Conservation (phyloP, 108 stramenopile genomes). For the Skeletonema tropicum region DNA sequence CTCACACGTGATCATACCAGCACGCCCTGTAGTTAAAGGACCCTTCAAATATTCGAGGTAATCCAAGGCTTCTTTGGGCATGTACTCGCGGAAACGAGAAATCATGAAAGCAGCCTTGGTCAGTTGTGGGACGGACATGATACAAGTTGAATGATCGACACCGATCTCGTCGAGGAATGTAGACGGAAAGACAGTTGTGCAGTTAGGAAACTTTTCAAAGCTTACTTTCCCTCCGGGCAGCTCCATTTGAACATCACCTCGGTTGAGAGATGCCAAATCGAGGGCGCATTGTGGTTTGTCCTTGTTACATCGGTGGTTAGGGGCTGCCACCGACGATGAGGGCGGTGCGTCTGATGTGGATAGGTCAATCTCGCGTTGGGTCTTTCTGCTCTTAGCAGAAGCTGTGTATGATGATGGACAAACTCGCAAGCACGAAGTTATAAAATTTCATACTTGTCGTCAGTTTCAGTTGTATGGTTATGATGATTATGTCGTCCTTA, state of each 20-base stretch:
- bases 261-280: conserved; percentile 1
- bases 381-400: neutral
- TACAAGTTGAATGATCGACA: neutral
- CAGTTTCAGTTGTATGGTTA: too few species aligned
- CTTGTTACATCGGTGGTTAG: neutral
- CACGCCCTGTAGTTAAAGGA: neutral
- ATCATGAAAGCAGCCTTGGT: neutral
- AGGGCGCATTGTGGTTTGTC: neutral
- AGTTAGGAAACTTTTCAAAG: neutral
- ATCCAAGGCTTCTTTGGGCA: neutral
- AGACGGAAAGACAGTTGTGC: neutral
- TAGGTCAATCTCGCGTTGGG: neutral
- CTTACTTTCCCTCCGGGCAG: neutral
- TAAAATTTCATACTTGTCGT: conserved; percentile 2
- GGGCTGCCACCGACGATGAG: neutral
- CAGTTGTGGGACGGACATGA: neutral
- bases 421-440: neutral
- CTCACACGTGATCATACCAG: neutral
- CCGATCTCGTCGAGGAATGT: neutral
- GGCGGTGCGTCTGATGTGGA: neutral
- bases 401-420: neutral
- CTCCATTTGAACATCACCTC: neutral
- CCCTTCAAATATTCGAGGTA: neutral
- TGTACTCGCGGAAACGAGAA: neutral
- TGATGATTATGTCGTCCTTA: too few species aligned